Base-by-base conservation (phyloP, 108 stramenopile species). In the Parietichytrium sp. region DNA sequence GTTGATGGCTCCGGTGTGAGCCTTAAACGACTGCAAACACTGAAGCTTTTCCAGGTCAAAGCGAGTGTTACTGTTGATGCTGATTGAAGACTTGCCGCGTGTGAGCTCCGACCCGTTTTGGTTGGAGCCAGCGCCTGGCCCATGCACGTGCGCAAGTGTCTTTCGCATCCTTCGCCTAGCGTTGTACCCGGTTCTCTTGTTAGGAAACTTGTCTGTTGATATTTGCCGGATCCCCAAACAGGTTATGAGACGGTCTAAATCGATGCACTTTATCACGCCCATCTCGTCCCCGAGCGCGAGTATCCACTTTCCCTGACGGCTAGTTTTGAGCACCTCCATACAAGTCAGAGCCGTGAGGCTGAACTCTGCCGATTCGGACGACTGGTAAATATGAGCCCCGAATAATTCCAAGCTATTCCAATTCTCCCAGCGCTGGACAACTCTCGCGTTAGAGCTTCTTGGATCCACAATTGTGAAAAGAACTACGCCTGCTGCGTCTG, bases 231-330 rank as follows among this genome's bases (percentile, higher is more conserved):
- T n/a, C n/a, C n/a, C n/a, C n/a, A n/a, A n/a, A n/a, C n/a, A n/a
- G 55, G 55, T 72, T 4, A 72, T 42, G 7, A 72, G 18, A 4
- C 33, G 36, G 7, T 30, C 33, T 16, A 72, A 38, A 72, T 72
- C 55, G 29, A 72, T n/a, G 7, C 18, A n/a, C 29, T 72, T 72
- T 6, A 72, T 38, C 16, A 72, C 55, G 7, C 55, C 55, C 38
- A 72, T 33, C 55, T 72, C 55, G 55, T 72, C 55, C 30, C 55
- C 55, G 15, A 72, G 55, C 7, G 42, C 55, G 18, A 72, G 29
- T n/a, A 72, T 16, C 55, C 55, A 72, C 13, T 23, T 16, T 6
- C 16, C 55, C 30, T 30, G 7, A 38, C 36, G 4, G 15, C 4
- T 7, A n/a, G 33, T 20, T 18, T 2, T 8, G 29, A 42, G 55